Conservation (phyloP, 306 rosid species). For the Corylus heterophylla region DNA sequence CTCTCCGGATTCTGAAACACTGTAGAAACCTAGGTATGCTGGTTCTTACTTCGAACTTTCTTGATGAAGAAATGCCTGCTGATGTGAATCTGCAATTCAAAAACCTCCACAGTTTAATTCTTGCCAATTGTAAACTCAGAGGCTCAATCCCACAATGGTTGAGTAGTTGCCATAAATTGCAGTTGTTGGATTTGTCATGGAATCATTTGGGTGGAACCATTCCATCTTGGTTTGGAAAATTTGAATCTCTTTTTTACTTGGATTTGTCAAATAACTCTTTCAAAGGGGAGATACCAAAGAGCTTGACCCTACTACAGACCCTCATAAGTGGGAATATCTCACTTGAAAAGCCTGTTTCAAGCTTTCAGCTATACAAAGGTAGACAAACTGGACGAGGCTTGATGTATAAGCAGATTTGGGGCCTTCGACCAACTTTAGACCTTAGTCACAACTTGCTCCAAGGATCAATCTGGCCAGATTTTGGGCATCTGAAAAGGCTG, state of each 20-base stretch:
- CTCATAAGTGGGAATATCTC: too few relatives aligned
- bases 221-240: too few relatives aligned
- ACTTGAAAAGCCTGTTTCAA: too few relatives aligned
- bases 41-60: conserved; percentile 30
- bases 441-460: conserved; percentile 17
- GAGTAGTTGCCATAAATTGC: too few relatives aligned
- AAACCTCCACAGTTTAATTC: conserved; percentile 31
- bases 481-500: conserved; percentile 27
- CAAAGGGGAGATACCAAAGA: too few relatives aligned
- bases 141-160: conserved; percentile 51
- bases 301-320: too few relatives aligned
- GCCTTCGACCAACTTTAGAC: conserved; percentile 5
- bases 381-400: not conserved
- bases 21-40: conserved; percentile 38
- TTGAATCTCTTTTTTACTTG: too few relatives aligned
- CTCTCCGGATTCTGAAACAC: conserved; percentile 37
- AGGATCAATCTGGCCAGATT: conserved; percentile 39
- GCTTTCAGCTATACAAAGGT: not conserved
- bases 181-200: too few relatives aligned
- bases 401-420: conserved; percentile 13
- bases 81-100: conserved; percentile 17
- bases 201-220: too few relatives aligned
- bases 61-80: conserved; percentile 35
- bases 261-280: too few relatives aligned
- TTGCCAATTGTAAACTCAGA: conserved; percentile 35